Conservation (phyloP, 169 alveolate species). For the Cryptosporidium parvum region DNA sequence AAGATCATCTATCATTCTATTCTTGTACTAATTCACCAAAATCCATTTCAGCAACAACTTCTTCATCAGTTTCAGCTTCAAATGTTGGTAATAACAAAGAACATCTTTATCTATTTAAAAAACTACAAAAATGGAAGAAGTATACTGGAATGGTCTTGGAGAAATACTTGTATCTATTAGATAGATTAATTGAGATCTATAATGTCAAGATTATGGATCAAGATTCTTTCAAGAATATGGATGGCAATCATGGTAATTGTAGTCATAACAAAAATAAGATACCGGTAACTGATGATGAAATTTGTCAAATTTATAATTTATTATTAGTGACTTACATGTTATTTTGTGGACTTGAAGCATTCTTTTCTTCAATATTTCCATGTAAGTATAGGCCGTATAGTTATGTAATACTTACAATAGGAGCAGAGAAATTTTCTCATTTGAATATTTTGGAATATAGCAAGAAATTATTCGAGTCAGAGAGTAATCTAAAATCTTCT, state of each 20-base stretch:
- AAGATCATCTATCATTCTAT: background rate
- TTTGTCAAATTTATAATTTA: background rate
- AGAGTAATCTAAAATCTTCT: background rate
- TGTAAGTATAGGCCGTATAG: conserved; percentile 59
- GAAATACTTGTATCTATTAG: conserved; percentile 15
- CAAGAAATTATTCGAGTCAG: background rate
- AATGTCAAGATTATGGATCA: background rate
- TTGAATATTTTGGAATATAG: conserved; percentile 47
- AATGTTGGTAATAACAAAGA: background rate
- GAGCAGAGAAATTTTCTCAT: conserved; percentile 64
- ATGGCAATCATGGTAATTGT: too few relatives aligned
- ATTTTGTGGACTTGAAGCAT: conserved; percentile 47
- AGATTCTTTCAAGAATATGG: background rate
- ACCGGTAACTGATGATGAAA: background rate
- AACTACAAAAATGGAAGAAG: conserved; percentile 45
- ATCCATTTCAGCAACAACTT: background rate
- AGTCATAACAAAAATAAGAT: background rate
- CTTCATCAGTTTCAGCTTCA: background rate
- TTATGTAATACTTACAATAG: conserved; percentile 43
- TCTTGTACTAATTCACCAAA: background rate
- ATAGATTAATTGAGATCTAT: conserved; percentile 3
- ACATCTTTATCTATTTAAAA: background rate
- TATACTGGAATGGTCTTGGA: conserved; percentile 19
- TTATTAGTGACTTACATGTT: conserved; percentile 38
- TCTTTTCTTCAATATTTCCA: conserved; percentile 56